Conservation (phyloP, 2,329 filamentous ascomycete species). For the Aspergillus pseudonomiae region DNA sequence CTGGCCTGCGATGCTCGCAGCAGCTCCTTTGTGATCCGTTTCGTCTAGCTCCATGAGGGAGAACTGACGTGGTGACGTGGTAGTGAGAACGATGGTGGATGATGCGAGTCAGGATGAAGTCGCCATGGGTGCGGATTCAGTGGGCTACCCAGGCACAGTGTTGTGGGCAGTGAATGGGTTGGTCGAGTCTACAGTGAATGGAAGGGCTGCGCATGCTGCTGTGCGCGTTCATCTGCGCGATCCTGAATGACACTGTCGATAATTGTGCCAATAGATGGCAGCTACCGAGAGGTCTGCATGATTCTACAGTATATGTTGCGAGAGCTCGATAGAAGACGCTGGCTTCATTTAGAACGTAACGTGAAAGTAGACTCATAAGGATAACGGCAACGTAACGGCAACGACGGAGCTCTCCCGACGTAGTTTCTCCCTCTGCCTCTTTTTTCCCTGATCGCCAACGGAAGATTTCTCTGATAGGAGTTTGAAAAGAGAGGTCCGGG, state of each 20-base stretch:
- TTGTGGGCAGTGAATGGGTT: background rate
- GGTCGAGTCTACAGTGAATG: background rate
- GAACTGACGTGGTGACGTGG: too few relatives aligned
- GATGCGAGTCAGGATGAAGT: background rate
- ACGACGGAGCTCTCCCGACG: background rate
- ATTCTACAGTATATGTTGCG: background rate
- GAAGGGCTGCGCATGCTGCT: background rate
- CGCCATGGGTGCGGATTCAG: background rate
- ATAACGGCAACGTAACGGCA: background rate
- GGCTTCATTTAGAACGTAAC: background rate
- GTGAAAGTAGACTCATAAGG: background rate
- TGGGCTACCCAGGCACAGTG: background rate
- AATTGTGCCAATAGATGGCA: background rate
- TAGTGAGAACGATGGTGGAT: background rate
- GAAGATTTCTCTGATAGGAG: background rate
- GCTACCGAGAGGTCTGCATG: background rate
- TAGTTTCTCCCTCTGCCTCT: background rate
- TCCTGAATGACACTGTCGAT: background rate
- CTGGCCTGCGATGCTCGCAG: background rate
- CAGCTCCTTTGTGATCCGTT: background rate
- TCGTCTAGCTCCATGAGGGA: background rate
- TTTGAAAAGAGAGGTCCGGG: background rate
- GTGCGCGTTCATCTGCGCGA: background rate
- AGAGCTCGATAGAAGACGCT: too few relatives aligned
- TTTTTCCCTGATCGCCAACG: too few relatives aligned